Evolutionary conservation across 192 early-diverging fungal genomes (phyloP), one percentile per base, ranked within the genome.

Genomic region (Coemansia sp.): DNA sequence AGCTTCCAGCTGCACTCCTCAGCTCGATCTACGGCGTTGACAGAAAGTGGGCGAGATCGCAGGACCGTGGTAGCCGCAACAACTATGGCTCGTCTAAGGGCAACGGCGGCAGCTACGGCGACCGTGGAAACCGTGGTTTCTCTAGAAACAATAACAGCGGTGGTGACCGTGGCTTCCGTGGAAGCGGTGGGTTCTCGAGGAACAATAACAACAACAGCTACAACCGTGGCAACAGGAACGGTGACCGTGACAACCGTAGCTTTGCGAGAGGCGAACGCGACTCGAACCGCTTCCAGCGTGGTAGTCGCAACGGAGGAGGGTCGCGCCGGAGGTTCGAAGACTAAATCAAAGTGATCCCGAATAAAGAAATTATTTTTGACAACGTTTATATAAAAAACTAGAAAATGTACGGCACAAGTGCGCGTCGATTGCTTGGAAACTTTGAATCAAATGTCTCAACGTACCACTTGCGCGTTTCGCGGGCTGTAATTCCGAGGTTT

Each of bases 401-500:
- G 11, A 43, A 41, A n/a, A 76, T 25, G 25, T 62, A 70, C 0
- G 77, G 77, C n/a, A 80, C 15, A 8, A 80, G 56, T 17, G 57
- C 61, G 18, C 57, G 63, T 11, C 77, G 56, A 27, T 40, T 45
- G 21, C 33, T 43, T 5, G 70, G 69, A 21, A 81, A 87, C 40
- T 77, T 50, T 22, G 71, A 64, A 0, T 80, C 80, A 73, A 93
- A 92, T 21, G 69, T 81, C 11, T 42, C 22, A 25, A 44, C 42
- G 46, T 91, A 92, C 92, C 92, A 94, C 34, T 59, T 17, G 44
- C 83, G 78, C n/a, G 85, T 85, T 62, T 87, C 82, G 17, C 64
- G 76, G 2, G 91, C 87, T 0, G 84, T 78, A 43, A 85, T 71
- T 0, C 80, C 66, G 7, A 94, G 75, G 22, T 86, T 86, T n/a